Percentiles rank a stretch among this genome's conserved stretches.
Evolutionary conservation across 2,329 filamentous ascomycete species (phyloP).

Genomic region (Stachybotrys chartarum): DNA sequence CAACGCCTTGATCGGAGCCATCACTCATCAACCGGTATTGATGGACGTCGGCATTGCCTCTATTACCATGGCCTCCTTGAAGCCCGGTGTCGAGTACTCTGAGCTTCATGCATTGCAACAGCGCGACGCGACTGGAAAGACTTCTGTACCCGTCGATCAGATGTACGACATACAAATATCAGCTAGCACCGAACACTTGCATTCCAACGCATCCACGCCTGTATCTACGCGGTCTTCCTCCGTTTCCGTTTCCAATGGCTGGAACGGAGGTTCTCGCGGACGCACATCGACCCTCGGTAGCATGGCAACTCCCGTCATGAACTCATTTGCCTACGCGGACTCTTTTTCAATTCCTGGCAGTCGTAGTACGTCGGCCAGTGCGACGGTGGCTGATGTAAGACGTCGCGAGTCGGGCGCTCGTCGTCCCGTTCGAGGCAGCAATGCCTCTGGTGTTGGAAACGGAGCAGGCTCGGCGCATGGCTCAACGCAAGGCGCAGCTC

Average conservation of each 20-base stretch:
- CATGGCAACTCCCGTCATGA: conserved; percentile 16
- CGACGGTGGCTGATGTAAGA: conserved; percentile 17
- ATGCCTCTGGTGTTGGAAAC: conserved; percentile 7
- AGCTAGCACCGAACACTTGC: conserved; percentile 69
- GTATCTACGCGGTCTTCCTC: conserved; percentile 24
- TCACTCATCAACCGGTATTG: conserved; percentile 85
- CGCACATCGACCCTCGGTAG: conserved; percentile 23
- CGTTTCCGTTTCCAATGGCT: conserved; percentile 21
- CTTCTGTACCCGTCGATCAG: conserved; percentile 43
- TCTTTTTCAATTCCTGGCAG: conserved; percentile 32
- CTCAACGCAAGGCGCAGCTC: conserved; percentile 9
- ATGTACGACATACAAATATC: conserved; percentile 68
- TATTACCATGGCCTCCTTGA: conserved; percentile 76
- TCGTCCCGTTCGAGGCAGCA: conserved; percentile 12
- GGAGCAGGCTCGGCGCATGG: conserved; percentile 11
- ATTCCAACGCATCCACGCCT: conserved; percentile 31
- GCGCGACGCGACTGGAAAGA: conserved; percentile 13
- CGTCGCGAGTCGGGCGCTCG: conserved; percentile 22
- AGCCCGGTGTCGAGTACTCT: conserved; percentile 34
- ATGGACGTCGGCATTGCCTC: conserved; percentile 87
- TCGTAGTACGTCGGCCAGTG: conserved; percentile 39
- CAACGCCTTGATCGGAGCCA: conserved; percentile 87
- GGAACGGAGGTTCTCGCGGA: conserved; percentile 19
- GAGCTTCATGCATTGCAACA: conserved; percentile 20
- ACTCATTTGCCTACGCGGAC: conserved; percentile 31